Base-by-base conservation (phyloP, 306 rosid species). In the Benincasa hispida region DNA sequence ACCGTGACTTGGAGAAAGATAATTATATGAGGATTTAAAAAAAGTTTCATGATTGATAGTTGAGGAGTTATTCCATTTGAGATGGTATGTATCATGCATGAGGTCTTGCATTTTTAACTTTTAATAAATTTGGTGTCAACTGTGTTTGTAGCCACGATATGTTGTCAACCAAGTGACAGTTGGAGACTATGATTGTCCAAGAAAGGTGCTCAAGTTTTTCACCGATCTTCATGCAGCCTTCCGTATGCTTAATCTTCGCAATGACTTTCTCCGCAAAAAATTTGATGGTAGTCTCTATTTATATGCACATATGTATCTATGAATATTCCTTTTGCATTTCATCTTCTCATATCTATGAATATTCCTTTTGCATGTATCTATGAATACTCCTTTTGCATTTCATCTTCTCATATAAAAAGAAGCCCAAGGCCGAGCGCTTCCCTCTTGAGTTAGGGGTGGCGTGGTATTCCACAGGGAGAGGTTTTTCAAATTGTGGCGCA, bases 141-240 rank as follows among this genome's bases (percentile, higher is more conserved):
- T 75, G 54, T 76, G 61, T 25, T 80, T 89, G 82, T 88, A 94
- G 99, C 99, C 99, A 25, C 88, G 97, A 85, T 92, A 89, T 58
- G 99, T 94, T 87, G 97, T 94, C 81, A 91, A 94, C 82, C 98
- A 90, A 84, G 98, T 94, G 82, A 94, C 97, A 25, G 89, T 82
- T 66, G 98, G 98, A 81, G 93, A 90, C 84, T 92, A 92, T 81
- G 97, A 92, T 84, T 92, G 97, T 76, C 97, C 97, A 59, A 92
- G 93, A 79, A 92, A 89, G 79, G 97, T 92, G 83, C 82, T 90
- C 73, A 92, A 89, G 81, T 92, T 94, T 84, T 70, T 94, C 37
- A 94, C 99, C 19, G 96, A 94, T 68, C 97, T 94, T 74, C 95
- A 94, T 83, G 89, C 93, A 45, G 88, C 96, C 81, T 94, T 90